Evolutionary conservation across 257 asterid species (phyloP), one percentile per base, ranked within the genome.

Genomic region (Solanum ossicruentum): DNA sequence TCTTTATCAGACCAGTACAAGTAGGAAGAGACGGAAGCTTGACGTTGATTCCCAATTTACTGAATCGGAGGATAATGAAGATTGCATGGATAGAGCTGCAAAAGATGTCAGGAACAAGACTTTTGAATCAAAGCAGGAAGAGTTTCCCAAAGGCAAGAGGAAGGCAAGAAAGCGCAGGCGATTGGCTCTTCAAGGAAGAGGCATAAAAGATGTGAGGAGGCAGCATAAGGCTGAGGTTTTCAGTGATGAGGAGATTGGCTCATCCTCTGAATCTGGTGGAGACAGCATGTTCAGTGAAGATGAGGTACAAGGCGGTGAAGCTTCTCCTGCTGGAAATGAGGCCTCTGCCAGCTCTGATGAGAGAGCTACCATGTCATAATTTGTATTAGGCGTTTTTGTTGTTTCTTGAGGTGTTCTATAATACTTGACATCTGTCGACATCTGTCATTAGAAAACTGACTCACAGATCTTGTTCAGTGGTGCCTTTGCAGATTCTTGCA

Each of bases 101-200:
- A 91, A 91, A 87, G 95, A 89, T 85, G 75, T 67, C 36, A 91
- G 93, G 82, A 90, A 92, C 56, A 89, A 88, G 89, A 89, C 90
- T 83, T 88, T 90, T 18, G 97, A 91, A 80, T 92, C 97, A 10
- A 94, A 89, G 69, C 97, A 91, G 41, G 99, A 96, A 77, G 99
- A 93, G 79, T 91, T 94, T 49, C 98, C 99, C 12, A 94, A 93
- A 91, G 98, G 98, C 26, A 96, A 93, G 88, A 85, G 98, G 82
- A 92, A 96, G 80, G 95, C 95, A 83, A 89, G 99, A 84, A 94
- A 91, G 85, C 93, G 97, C 51, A 89, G 97, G 88, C 92, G 96
- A 58, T 89, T 96, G 75, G 89, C 96, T 79, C 89, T 90, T 66
- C 92, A 90, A 21, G 97, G 97, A 82, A 90, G 95, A 90, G 95